These are phyloP conservation scores for Suhomyces coccinellae DNA, from an alignment of 1,139 yeast species.

Conservation along the genomic window DNA sequence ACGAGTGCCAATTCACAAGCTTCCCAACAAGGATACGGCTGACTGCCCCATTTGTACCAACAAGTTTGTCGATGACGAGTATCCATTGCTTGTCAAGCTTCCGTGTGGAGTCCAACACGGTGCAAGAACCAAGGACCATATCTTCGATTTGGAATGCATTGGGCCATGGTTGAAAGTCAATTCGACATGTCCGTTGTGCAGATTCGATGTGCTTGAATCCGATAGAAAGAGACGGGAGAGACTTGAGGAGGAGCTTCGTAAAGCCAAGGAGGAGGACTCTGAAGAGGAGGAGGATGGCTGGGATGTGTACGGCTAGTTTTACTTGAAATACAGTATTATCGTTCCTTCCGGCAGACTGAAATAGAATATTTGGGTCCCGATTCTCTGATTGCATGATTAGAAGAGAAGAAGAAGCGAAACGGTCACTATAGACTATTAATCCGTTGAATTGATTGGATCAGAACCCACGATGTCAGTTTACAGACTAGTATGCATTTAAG, in stretches of 20 bases:
- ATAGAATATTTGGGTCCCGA: too few relatives aligned
- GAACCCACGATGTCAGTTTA: too few relatives aligned
- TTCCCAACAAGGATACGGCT: slow-evolving; percentile 55
- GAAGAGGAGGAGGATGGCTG: slow-evolving; percentile 71
- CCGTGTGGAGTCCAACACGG: slow-evolving; percentile 59
- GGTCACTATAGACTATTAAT: too few relatives aligned
- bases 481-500: too few relatives aligned
- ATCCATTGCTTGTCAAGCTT: slow-evolving; percentile 76
- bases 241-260: slow-evolving; percentile 38
- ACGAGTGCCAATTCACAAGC: slow-evolving; percentile 53
- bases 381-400: too few relatives aligned
- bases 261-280: slow-evolving; percentile 52
- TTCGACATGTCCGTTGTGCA: slow-evolving; percentile 85
- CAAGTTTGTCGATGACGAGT: slow-evolving; percentile 66
- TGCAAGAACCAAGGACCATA: slow-evolving; percentile 48
- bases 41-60: slow-evolving; percentile 85
- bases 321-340: not conserved
- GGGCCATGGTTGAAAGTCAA: slow-evolving; percentile 84
- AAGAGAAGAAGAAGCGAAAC: too few relatives aligned
- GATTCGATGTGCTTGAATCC: slow-evolving; percentile 61
- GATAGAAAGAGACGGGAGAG: slow-evolving; percentile 44
- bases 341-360: too few relatives aligned
- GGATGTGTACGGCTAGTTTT: slow-evolving; percentile 66
- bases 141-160: slow-evolving; percentile 85
- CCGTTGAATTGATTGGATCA: too few relatives aligned